These are phyloP conservation scores for Acacia pycnantha DNA, from an alignment of 331 rosid species.

Conservation along the genomic window DNA sequence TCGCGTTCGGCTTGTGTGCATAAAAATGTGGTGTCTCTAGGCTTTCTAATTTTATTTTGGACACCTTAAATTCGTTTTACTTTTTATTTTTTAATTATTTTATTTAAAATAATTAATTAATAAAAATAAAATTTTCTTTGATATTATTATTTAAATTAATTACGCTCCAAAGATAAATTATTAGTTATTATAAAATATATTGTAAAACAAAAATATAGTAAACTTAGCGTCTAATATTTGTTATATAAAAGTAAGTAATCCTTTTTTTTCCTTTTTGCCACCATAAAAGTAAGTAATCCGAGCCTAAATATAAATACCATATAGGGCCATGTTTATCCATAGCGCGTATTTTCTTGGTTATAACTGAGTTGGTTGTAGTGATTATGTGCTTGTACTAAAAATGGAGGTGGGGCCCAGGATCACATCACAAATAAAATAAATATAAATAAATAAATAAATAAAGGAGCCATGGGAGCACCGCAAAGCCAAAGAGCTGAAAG, in stretches of 20 bases:
- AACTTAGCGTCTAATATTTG: not conserved
- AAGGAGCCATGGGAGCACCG: constrained; percentile 37
- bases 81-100: not conserved
- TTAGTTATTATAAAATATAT: not conserved
- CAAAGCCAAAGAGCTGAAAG: not conserved
- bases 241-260: not conserved
- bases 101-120: not conserved
- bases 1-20: not conserved
- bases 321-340: not conserved
- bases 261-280: too few relatives aligned
- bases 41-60: not conserved
- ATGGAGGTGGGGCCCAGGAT: constrained; percentile 7
- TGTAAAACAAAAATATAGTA: not conserved
- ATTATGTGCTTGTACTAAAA: not conserved
- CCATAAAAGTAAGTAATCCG: not conserved
- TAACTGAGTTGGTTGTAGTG: not conserved
- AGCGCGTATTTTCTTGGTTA: not conserved
- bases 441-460: not conserved
- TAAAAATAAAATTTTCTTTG: too few relatives aligned
- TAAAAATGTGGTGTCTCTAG: not conserved
- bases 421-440: not conserved
- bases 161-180: not conserved
- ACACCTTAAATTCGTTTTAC: not conserved
- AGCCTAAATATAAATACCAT: not conserved
- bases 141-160: too few relatives aligned